A percentile compares a stretch with the other conserved stretches of the same genome.
Conservation (phyloP, 805 yeast genomes). For the Cyberlindnera suaveolens region DNA sequence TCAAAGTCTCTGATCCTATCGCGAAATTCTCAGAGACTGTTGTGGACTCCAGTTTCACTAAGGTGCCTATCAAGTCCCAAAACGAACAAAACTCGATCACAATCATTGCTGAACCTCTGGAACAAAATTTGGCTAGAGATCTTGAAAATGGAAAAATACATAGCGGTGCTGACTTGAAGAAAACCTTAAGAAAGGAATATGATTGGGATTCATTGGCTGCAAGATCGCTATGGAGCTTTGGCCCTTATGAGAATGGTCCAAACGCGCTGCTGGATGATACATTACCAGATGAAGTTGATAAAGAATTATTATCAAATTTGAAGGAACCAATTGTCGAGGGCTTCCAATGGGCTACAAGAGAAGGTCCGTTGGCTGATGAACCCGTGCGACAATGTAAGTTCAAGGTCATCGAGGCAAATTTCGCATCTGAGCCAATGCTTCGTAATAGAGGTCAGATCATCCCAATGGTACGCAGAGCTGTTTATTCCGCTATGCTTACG, state of each 20-base stretch:
- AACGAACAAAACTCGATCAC: slow-evolving; percentile 54
- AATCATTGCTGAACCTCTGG: slow-evolving; percentile 71
- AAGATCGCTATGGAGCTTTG: slow-evolving; percentile 75
- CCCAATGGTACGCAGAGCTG: slow-evolving; percentile 79
- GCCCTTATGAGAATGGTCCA: slow-evolving; percentile 50
- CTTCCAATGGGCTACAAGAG: slow-evolving; percentile 73
- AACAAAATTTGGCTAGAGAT: slow-evolving; percentile 45
- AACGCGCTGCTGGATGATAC: slow-evolving; percentile 67
- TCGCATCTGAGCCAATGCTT: slow-evolving; percentile 42
- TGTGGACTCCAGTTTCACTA: slow-evolving; percentile 55
- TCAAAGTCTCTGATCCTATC: slow-evolving; percentile 82
- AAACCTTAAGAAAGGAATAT: slow-evolving; percentile 47
- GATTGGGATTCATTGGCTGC: slow-evolving; percentile 84
- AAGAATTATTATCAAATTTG: slow-evolving; percentile 34
- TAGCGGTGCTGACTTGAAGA: slow-evolving; percentile 39
- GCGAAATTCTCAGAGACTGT: slow-evolving; percentile 77
- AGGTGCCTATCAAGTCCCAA: slow-evolving; percentile 54
- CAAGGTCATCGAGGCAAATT: slow-evolving; percentile 53
- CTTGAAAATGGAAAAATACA: slow-evolving; percentile 43
- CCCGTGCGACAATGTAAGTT: slow-evolving; percentile 66
- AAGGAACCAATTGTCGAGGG: slow-evolving; percentile 66
- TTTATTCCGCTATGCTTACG: slow-evolving; percentile 71
- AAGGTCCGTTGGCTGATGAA: slow-evolving; percentile 93
- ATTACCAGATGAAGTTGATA: slow-evolving; percentile 62
- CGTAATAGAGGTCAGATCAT: slow-evolving; percentile 65